phyloP scores from a whole-genome alignment of 2,329 filamentous ascomycete species.

The Fusarium circinatum region DNA sequence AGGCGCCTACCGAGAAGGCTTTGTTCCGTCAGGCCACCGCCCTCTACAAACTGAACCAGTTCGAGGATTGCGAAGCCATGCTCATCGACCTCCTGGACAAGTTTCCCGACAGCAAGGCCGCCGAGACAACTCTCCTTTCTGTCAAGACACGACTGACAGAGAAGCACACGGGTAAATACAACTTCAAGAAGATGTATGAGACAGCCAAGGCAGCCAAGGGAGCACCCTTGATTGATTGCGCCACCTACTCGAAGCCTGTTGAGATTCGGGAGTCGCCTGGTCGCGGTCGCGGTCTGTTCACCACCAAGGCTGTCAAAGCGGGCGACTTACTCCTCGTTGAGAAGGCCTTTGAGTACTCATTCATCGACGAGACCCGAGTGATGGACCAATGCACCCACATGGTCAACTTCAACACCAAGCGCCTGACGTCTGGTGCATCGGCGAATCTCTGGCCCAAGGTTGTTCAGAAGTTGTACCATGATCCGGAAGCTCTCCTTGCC shows the following conservation, averaged over 20 bases:
- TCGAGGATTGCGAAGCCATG: neutral
- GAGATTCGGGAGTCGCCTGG: neutral
- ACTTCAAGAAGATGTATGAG: neutral
- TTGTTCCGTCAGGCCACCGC: neutral
- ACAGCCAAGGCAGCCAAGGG: neutral
- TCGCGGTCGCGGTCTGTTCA: neutral
- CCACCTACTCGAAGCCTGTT: neutral
- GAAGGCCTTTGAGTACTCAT: neutral
- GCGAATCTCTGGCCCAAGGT: neutral
- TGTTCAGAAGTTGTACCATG: neutral
- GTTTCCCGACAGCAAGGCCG: neutral
- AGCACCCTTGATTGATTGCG: neutral
- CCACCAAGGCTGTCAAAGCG: neutral
- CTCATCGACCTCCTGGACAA: neutral
- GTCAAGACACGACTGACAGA: neutral
- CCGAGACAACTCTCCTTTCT: neutral
- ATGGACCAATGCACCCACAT: neutral
- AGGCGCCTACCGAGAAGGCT: neutral
- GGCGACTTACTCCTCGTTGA: neutral
- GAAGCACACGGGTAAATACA: neutral
- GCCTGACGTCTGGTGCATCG: neutral
- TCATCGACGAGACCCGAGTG: neutral
- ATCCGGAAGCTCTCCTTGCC: neutral
- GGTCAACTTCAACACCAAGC: neutral
- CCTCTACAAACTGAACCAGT: neutral